Evolutionary conservation across 768 basidiomycete species (phyloP).

Genomic region (Strobilomyces echinocephalus): DNA sequence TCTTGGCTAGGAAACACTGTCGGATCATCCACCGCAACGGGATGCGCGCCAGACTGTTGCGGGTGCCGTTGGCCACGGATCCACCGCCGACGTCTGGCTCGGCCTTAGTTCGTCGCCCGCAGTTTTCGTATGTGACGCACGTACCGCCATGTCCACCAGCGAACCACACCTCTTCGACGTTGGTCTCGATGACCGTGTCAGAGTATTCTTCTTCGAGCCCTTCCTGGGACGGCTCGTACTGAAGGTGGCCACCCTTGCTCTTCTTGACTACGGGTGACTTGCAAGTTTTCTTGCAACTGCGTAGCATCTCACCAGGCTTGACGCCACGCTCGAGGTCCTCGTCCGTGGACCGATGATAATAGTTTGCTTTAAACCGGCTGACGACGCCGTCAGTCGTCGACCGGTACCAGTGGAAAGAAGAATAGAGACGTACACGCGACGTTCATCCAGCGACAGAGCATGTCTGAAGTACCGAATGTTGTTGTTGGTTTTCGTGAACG

Average conservation of each 20-base stretch:
- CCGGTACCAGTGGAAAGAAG: not conserved
- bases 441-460: slow-evolving; percentile 67
- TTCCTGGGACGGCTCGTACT: slow-evolving; percentile 6
- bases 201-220: slow-evolving; percentile 42
- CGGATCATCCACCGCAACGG: slow-evolving; percentile 77
- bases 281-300: slow-evolving; percentile 24
- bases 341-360: slow-evolving; percentile 39
- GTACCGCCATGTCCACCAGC: slow-evolving; percentile 67
- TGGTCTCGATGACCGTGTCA: slow-evolving; percentile 37
- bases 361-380: slow-evolving; percentile 31
- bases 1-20: slow-evolving; percentile 51
- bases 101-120: not conserved
- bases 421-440: slow-evolving; percentile 40
- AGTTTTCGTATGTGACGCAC: slow-evolving; percentile 10
- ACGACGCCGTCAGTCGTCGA: not conserved
- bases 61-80: slow-evolving; percentile 51
- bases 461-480: slow-evolving; percentile 66
- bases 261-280: not conserved
- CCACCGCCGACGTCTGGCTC: slow-evolving; percentile 75
- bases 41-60: slow-evolving; percentile 62
- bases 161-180: slow-evolving; percentile 81
- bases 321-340: slow-evolving; percentile 42
- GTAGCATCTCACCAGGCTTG: slow-evolving; percentile 48
- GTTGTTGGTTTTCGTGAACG: slow-evolving; percentile 60
- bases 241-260: slow-evolving; percentile 4